Conservation (phyloP, 768 basidiomycete species). For the Phylloporus arenicola region DNA sequence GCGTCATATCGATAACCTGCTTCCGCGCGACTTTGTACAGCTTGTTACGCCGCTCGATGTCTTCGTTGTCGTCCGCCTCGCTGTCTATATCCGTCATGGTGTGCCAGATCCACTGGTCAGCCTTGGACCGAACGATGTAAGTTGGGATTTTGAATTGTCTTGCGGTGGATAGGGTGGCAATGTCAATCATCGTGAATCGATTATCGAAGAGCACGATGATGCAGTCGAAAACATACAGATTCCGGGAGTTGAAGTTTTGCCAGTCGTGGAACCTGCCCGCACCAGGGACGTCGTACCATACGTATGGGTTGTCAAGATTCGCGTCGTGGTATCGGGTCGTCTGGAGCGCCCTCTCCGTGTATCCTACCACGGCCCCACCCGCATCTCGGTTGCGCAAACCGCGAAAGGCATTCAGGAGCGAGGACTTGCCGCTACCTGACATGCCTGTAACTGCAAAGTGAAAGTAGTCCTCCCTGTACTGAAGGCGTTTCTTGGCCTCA, state of each 20-base stretch:
- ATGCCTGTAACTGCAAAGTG: slow-evolving; percentile 32
- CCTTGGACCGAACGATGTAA: no score
- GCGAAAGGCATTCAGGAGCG: slow-evolving; percentile 33
- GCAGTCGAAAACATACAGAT: no score
- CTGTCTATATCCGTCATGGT: slow-evolving; percentile 17
- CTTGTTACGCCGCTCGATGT: not conserved
- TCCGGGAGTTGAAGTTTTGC: slow-evolving; percentile 34
- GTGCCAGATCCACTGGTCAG: slow-evolving; percentile 24
- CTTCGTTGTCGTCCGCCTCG: slow-evolving; percentile 4
- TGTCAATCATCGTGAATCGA: slow-evolving; percentile 31
- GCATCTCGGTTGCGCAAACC: slow-evolving; percentile 19
- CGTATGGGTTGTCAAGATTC: slow-evolving; percentile 13
- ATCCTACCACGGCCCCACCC: slow-evolving; percentile 24
- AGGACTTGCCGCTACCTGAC: slow-evolving; percentile 33
- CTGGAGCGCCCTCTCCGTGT: slow-evolving; percentile 25
- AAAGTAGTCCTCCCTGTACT: no score
- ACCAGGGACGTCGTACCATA: slow-evolving; percentile 35
- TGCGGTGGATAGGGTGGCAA: slow-evolving; percentile 29
- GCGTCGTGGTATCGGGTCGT: slow-evolving; percentile 24
- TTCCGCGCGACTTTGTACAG: slow-evolving; percentile 14
- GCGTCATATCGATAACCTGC: slow-evolving; percentile 19
- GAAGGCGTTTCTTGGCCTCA: slow-evolving; percentile 9
- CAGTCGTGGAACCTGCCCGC: slow-evolving; percentile 32
- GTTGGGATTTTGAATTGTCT: slow-evolving; percentile 29
- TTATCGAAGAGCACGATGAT: no score